Evolutionary conservation across 352 stramenopile genomes (phyloP), one percentile per base, ranked within the genome.

Genomic region (Globisporangium viniferum): DNA sequence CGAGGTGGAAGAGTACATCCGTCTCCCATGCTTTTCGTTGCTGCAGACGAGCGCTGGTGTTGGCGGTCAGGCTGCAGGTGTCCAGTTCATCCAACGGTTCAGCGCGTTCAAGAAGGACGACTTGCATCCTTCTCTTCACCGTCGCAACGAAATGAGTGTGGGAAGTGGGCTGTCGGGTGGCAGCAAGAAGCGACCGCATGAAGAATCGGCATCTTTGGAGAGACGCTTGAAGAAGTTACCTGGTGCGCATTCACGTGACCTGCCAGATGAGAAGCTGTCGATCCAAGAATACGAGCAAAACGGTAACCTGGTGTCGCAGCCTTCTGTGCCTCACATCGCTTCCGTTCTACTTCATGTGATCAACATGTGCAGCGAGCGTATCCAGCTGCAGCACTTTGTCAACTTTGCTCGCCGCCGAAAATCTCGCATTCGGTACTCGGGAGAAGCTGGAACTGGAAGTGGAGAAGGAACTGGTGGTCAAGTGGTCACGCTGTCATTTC

Each of bases 81-180:
- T 95, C 14, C 87, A 95, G 67, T 95, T 93, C 75, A 91, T 95
- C 58, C 88, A 95, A 61, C 79, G 86, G 15, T 93, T 95, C 67
- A 76, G 79, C 36, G 88, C 88, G 9, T 92, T 95, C 63, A 92
- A 92, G 71, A 83, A 86, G 44, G 82, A 86, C 65, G 82, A 91
- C 61, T 65, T 94, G 64, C 82, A 86, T 59, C 77, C 83, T 3
- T 88, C 81, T 7, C 59, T 91, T 29, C 85, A 82, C 12, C 75
- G 77, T 55, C 69, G 74, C 18, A 85, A 84, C 65, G 75, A 88
- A 15, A 78, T 80, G 36, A 73, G 64, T 36, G 33, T 72, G 15
- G 76, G 73, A 61, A 67, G 57, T 41, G 48, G 72, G 55, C 54
- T 58, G 4, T 27, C 49, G 24, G 6, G 29, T 22, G 44, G 44